Percentiles rank a stretch among this genome's conserved stretches.
Evolutionary conservation across 2,329 filamentous ascomycete genomes (phyloP).

Genomic region (Chrysoporthe deuterocubensis): DNA sequence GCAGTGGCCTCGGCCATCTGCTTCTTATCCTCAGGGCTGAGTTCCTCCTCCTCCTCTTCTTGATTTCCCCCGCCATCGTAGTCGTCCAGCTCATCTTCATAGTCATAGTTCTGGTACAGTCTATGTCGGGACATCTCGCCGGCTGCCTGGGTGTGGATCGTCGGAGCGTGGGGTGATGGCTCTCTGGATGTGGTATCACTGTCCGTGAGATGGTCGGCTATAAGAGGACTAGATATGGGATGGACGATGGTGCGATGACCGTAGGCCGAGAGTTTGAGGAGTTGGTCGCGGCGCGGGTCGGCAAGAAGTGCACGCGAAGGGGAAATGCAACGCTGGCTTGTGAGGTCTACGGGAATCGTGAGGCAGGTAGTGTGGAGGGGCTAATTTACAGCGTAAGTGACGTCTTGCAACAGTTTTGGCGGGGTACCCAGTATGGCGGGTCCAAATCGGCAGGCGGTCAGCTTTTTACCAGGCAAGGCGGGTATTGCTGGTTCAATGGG

Average conservation of each 20-base stretch:
- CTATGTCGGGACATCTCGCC: constrained; percentile 52
- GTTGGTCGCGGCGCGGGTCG: not conserved
- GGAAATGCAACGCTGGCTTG: not conserved
- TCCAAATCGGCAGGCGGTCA: constrained; percentile 20
- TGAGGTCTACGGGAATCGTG: not conserved
- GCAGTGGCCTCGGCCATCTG: constrained; percentile 67
- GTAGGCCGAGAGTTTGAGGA: not conserved
- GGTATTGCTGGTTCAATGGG: constrained; percentile 7
- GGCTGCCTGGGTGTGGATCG: not conserved
- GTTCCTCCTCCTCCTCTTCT: constrained; percentile 50
- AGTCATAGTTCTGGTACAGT: constrained; percentile 52
- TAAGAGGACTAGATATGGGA: not conserved
- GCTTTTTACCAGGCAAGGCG: not conserved
- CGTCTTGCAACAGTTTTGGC: constrained; percentile 9
- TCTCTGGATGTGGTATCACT: not conserved
- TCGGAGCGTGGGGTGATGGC: constrained; percentile 5
- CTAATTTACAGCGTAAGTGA: not conserved
- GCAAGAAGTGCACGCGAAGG: not conserved
- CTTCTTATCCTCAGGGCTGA: constrained; percentile 52
- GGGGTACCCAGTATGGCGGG: not conserved
- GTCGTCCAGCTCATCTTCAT: constrained; percentile 56
- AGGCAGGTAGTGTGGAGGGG: not conserved
- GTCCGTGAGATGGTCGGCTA: not conserved
- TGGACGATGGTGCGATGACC: not conserved
- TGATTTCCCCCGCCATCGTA: constrained; percentile 51